Conservation (phyloP, 1,284 basidiomycete species). For the Polyporus tsugae region DNA sequence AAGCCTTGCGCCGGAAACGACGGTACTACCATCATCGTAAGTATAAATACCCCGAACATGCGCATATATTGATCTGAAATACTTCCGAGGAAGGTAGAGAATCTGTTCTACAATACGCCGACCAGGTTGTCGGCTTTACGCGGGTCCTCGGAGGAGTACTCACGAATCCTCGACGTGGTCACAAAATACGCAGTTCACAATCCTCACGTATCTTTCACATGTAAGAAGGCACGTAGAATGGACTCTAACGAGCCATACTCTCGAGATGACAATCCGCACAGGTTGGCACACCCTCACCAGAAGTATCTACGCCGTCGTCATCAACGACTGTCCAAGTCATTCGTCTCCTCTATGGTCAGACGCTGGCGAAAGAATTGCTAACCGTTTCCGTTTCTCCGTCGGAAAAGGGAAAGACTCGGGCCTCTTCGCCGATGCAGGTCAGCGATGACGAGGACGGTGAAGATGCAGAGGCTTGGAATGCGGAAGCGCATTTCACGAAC, state of each 20-base stretch:
- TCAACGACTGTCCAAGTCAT: constrained; percentile 81
- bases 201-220: constrained; percentile 86
- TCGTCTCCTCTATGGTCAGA: constrained; percentile 82
- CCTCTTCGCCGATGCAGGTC: constrained; percentile 20
- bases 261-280: constrained; percentile 42
- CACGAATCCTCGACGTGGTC: constrained; percentile 92
- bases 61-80: constrained; percentile 1
- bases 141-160: constrained; percentile 91
- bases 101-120: constrained; percentile 96
- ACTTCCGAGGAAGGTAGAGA: constrained; percentile 74
- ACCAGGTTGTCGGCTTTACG: constrained; percentile 89
- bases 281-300: constrained; percentile 78
- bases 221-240: constrained; percentile 78
- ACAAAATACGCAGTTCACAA: constrained; percentile 96
- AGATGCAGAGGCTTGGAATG: constrained; percentile 59
- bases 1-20: constrained; percentile 94
- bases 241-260: neutral
- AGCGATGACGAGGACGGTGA: constrained; percentile 39
- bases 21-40: constrained; percentile 88
- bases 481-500: constrained; percentile 84
- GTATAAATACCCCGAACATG: constrained; percentile 38
- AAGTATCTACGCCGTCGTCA: constrained; percentile 83
- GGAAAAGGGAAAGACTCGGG: constrained; percentile 11
- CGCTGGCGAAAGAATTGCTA: constrained; percentile 85
- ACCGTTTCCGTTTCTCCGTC: constrained; percentile 56